Evolutionary conservation across 2,329 filamentous ascomycete species (phyloP), one percentile per base, ranked within the genome.

Genomic region (Stachybotrys elegans): DNA sequence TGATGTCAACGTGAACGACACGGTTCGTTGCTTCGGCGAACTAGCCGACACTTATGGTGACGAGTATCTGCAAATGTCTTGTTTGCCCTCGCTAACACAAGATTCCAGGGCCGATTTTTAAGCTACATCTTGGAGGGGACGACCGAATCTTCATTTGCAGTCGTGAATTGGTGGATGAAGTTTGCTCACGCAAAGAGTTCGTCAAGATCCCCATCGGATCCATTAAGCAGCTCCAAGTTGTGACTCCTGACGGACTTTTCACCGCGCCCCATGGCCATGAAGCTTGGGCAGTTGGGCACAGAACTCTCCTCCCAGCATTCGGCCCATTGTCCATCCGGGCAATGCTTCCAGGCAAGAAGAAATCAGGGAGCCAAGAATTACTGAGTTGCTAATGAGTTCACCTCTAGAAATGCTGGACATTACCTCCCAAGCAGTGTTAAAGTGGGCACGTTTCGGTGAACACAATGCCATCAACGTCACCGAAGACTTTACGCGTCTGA

Each of bases 231-330:
- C 31, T 36, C 7, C 6, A 19, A 36, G 13, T 19, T 13, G 16
- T 36, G 4, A 38, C 32, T 7, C 31, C 31, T 8, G 21, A 43
- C 6, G 42, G 42, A 6, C 38, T 45, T 4, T 42, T 45, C 21
- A 34, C 47, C 17, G 34, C 34, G 7, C 6, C 6, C 13, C 34
- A 36, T 36, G 34, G 34, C 5, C 6, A 6, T 19, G 34, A 36
- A 17, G 5, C 5, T 11, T 36, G 34, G 34, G 34, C 19, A 5
- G 16, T 36, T 11, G 34, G 16, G 12, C 34, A 36, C 17, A 4
- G 34, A 17, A 19, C 16, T 11, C 34, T 36, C 5, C 11, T 36
- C 5, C 34, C 34, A 36, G 34, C 34, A 17, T 36, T 36, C 13
- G 34, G 34, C 13, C 34, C 34, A 5, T 5, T 36, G 6, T 5